phyloP scores from a whole-genome alignment of 805 yeast genomes.

The Myxozyma melibiosi region DNA sequence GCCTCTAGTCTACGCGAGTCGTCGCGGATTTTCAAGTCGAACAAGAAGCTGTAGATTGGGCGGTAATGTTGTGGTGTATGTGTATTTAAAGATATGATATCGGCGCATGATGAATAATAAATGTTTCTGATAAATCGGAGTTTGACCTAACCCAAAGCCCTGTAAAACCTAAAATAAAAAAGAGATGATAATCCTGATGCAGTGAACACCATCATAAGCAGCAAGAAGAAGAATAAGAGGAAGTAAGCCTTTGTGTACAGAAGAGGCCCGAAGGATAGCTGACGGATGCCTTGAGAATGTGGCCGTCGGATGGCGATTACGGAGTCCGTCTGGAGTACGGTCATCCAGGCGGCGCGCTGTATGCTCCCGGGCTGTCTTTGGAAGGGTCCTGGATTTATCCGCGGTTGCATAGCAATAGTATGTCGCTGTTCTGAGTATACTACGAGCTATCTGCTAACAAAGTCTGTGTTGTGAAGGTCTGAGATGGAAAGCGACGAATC shows the following conservation, averaged over 20 bases:
- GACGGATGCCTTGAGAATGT: conserved; percentile 30
- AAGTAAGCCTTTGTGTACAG: neutral
- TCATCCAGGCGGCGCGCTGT: conserved; percentile 44
- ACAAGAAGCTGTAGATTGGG: neutral
- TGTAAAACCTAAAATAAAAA: neutral
- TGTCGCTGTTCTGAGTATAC: conserved; percentile 23
- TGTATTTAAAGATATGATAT: neutral
- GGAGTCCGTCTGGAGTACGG: conserved; percentile 51
- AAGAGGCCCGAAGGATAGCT: neutral
- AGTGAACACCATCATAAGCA: neutral
- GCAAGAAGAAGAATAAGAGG: no score
- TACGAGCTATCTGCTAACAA: neutral
- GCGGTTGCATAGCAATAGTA: conserved; percentile 36
- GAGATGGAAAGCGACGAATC: conserved; percentile 9
- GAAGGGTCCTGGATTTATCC: conserved; percentile 39
- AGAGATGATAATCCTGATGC: no score
- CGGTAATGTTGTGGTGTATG: neutral
- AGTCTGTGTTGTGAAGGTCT: neutral
- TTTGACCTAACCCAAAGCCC: conserved; percentile 1
- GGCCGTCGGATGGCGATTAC: conserved; percentile 47
- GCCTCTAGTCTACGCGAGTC: neutral
- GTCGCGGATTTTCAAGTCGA: conserved; percentile 12
- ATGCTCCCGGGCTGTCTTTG: conserved; percentile 28
- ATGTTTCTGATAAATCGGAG: neutral
- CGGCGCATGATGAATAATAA: neutral